A percentile compares a stretch with the other conserved stretches of the same genome.
These are phyloP conservation scores for Chrysanthemum seticuspe DNA, from an alignment of 129 eudicot genomes.

Conservation along the genomic window DNA sequence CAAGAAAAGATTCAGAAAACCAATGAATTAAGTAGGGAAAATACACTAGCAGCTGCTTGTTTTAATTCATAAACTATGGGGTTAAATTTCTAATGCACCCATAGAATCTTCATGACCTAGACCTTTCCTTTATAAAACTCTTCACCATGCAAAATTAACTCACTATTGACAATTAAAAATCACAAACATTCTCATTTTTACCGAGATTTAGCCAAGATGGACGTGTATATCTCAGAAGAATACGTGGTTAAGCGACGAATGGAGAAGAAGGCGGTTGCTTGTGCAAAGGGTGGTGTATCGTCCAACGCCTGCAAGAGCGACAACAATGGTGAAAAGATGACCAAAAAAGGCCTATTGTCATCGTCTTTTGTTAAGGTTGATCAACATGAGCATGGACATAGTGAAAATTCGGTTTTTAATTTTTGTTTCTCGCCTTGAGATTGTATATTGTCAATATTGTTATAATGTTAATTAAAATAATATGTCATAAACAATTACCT, in stretches of 20 bases:
- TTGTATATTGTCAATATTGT: too few species aligned
- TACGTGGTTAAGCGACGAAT: constrained; percentile 37
- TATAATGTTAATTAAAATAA: too few species aligned
- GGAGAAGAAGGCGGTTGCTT: constrained; percentile 36
- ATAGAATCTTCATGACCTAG: background rate
- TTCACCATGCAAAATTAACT: background rate
- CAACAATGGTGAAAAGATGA: constrained; percentile 9
- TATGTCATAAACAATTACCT: too few species aligned
- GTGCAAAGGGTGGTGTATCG: background rate
- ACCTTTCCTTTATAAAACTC: constrained; percentile 18
- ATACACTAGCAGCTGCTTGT: too few species aligned
- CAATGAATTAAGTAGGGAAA: background rate
- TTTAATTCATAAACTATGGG: constrained; percentile 2
- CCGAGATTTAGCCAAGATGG: constrained; percentile 25
- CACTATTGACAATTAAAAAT: background rate
- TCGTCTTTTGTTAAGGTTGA: constrained; percentile 4
- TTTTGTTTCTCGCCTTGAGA: constrained; percentile 35
- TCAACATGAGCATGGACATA: constrained; percentile 18
- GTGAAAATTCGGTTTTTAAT: constrained; percentile 11
- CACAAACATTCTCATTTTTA: background rate
- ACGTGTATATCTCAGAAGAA: constrained; percentile 47
- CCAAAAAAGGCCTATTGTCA: background rate
- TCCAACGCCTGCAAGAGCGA: background rate
- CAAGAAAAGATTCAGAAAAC: background rate
- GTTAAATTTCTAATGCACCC: too few species aligned